Conservation (phyloP, 148 eudicot genomes). For the Tetragonia tetragonoides region DNA sequence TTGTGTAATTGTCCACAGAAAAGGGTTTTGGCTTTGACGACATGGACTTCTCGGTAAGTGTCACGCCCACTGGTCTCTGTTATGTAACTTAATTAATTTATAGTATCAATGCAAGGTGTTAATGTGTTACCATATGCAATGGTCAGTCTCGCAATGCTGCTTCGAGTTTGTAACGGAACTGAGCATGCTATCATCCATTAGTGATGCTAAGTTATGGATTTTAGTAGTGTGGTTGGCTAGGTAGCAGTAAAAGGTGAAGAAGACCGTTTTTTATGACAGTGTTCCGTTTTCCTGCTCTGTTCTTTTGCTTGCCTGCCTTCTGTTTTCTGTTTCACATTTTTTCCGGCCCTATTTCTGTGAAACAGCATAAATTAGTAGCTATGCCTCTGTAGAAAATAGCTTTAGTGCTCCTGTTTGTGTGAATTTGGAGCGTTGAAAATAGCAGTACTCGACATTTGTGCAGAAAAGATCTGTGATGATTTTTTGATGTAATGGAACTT, state of each 20-base stretch:
- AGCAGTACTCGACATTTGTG: not conserved
- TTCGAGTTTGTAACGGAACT: no score
- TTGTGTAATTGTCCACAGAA: conserved; percentile 32
- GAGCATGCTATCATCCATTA: no score
- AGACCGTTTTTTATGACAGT: no score
- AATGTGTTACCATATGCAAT: no score
- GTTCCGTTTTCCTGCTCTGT: no score
- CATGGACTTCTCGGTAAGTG: conserved; percentile 70
- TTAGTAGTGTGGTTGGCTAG: no score
- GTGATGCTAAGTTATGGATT: no score
- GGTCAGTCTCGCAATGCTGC: no score
- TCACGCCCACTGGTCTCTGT: not conserved
- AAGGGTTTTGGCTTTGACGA: conserved; percentile 41
- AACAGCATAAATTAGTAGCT: not conserved
- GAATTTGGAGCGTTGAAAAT: not conserved
- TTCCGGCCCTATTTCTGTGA: not conserved
- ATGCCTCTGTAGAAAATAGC: not conserved
- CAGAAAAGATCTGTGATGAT: not conserved
- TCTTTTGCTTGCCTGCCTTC: no score
- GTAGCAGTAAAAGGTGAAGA: no score
- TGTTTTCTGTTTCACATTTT: no score
- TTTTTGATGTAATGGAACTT: not conserved
- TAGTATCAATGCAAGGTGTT: not conserved
- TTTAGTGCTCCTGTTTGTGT: not conserved
- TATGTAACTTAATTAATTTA: not conserved